These are phyloP conservation scores for Phaeosphaeriaceae sp. DNA, from an alignment of 2,329 filamentous ascomycete genomes.

Conservation along the genomic window DNA sequence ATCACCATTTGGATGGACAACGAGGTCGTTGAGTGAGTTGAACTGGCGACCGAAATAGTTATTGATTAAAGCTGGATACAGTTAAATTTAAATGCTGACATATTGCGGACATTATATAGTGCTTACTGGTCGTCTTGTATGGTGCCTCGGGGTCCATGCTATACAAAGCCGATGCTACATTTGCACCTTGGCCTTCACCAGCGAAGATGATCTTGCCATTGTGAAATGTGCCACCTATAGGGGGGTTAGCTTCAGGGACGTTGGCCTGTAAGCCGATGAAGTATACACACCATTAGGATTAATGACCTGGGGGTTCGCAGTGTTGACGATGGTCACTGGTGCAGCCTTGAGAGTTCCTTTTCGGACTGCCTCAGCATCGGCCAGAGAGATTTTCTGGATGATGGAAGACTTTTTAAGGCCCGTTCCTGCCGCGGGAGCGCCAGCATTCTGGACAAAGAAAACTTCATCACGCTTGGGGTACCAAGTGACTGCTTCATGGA, in stretches of 20 bases:
- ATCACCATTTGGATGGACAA: slow-evolving; percentile 47
- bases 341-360: slow-evolving; percentile 25
- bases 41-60: slow-evolving; percentile 56
- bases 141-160: slow-evolving; percentile 30
- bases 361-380: slow-evolving; percentile 30
- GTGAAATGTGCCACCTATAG: slow-evolving; percentile 21
- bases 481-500: slow-evolving; percentile 35
- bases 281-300: slow-evolving; percentile 25
- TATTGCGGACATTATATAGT: no score
- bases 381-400: slow-evolving; percentile 33
- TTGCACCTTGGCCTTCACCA: slow-evolving; percentile 29
- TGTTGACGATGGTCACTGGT: slow-evolving; percentile 31
- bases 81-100: not conserved
- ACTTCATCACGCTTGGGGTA: slow-evolving; percentile 19
- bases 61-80: slow-evolving; percentile 38
- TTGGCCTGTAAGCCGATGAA: not conserved
- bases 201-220: slow-evolving; percentile 34
- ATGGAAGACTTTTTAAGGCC: slow-evolving; percentile 34
- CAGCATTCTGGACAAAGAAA: slow-evolving; percentile 35
- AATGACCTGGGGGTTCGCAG: slow-evolving; percentile 30
- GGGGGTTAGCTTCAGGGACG: not conserved
- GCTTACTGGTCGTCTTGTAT: slow-evolving; percentile 32
- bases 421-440: slow-evolving; percentile 29
- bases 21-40: slow-evolving; percentile 51
- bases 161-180: slow-evolving; percentile 29